Evolutionary conservation across 1,139 yeast species (phyloP), one percentile per base, ranked within the genome.

Genomic region (Blastobotrys illinoisensis): DNA sequence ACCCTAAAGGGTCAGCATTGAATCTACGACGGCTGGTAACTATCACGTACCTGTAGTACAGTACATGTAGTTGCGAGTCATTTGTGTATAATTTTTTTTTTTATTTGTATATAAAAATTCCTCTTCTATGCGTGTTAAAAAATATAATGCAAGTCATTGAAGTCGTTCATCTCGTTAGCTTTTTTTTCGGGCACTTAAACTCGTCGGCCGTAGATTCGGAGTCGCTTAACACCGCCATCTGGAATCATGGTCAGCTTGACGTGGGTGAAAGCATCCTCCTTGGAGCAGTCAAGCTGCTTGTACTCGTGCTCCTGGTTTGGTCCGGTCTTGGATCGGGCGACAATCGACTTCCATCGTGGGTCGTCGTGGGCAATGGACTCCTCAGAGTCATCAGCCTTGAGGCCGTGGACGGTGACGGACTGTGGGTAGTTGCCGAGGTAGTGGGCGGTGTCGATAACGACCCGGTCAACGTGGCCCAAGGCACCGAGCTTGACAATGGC

Each of bases 371-470:
- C 56, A 3, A 77, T 71, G 18, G 61, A 64, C 2, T 57, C 64
- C 1, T 60, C 67, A 40, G 74, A 77, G 32, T 68, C 71, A 1
- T 69, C 64, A 11, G 78, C 74, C 16, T 69, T 66, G 51, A 81
- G 66, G 3, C 59, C 64, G 5, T 81, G 91, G 11, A 90, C 74
- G 53, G 79, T 76, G 59, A 90, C 71, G 63, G 77, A 79, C 71
- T 89, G 96, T 0, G 98, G 98, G 77, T 83, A 91, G 73, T 91
- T 91, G 45, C 98, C 98, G 69, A 95, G 79, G 75, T 84, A 91
- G 70, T 88, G 93, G 6, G 96, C 96, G 18, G 98, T 93, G 70
- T 93, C 98, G 40, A 91, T 80, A 2, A 86, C 78, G 47, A 90
- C 73, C 58, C 81, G 77, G 40, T 78, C 73, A 56, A 88, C 75